These are phyloP conservation scores for Senecio squalidus DNA, from an alignment of 140 eudicot species.

Conservation along the genomic window DNA sequence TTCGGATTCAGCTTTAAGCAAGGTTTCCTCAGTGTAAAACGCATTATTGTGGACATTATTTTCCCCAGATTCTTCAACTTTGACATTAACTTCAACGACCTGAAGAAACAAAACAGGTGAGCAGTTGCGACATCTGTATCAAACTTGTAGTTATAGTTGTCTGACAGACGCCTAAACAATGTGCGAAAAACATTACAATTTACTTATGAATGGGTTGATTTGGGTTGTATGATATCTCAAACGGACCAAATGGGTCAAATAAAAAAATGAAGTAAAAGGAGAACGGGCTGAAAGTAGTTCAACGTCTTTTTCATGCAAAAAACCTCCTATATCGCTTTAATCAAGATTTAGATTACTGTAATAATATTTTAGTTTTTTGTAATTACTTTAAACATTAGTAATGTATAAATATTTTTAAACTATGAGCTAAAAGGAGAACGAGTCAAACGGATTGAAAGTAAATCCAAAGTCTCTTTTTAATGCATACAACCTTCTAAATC, in stretches of 20 bases:
- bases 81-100: conserved; percentile 90
- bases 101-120: conserved; percentile 20
- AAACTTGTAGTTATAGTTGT: background rate
- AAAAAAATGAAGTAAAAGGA: background rate
- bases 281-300: background rate
- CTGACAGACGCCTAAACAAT: background rate
- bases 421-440: no score
- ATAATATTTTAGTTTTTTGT: no score
- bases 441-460: no score
- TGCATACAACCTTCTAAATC: no score
- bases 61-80: conserved; percentile 87
- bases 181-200: background rate
- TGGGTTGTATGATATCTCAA: no score
- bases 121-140: conserved; percentile 5
- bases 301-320: background rate
- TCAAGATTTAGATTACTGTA: background rate
- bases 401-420: no score
- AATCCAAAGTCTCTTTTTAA: no score
- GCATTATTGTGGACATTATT: conserved; percentile 85
- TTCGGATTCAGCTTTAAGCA: conserved; percentile 74
- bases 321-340: background rate
- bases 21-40: conserved; percentile 81
- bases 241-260: no score
- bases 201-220: no score
- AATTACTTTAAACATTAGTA: no score